These are phyloP conservation scores for Picochlorum sp. DNA, from an alignment of 139 green algal genomes.

Conservation along the genomic window DNA sequence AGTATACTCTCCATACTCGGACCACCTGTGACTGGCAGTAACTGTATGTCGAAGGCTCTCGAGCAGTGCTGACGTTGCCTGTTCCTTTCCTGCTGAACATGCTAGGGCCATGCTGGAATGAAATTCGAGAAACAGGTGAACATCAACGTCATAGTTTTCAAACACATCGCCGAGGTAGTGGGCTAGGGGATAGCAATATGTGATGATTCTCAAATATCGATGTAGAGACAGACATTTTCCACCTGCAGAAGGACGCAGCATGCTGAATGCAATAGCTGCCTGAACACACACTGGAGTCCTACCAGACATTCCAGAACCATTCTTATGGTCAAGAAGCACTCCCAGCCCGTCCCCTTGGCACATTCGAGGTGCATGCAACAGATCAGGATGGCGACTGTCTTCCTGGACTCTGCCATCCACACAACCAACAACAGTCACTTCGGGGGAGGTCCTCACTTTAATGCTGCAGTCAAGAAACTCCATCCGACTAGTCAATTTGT, in stretches of 20 bases:
- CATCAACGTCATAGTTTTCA: not conserved
- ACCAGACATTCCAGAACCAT: not conserved
- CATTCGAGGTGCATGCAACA: not conserved
- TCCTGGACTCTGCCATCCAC: not conserved
- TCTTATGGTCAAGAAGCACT: not conserved
- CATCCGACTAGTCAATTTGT: not conserved
- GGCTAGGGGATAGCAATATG: not conserved
- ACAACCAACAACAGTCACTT: not conserved
- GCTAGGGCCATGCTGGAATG: not conserved
- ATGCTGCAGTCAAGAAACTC: not conserved
- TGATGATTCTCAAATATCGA: not conserved
- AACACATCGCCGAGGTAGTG: not conserved
- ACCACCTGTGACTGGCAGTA: not conserved
- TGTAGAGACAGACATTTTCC: not conserved
- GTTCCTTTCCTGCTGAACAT: not conserved
- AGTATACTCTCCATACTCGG: not conserved
- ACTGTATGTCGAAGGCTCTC: not conserved
- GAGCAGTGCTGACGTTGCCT: not conserved
- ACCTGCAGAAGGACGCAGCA: not conserved
- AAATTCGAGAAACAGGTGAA: not conserved
- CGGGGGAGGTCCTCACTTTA: not conserved
- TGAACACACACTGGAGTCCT: not conserved
- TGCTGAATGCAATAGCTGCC: not conserved
- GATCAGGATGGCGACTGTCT: not conserved
- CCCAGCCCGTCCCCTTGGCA: not conserved